A percentile compares a stretch with the other conserved stretches of the same genome.
Conservation (phyloP, 164 flowering plant species). For the Saururus chinensis region DNA sequence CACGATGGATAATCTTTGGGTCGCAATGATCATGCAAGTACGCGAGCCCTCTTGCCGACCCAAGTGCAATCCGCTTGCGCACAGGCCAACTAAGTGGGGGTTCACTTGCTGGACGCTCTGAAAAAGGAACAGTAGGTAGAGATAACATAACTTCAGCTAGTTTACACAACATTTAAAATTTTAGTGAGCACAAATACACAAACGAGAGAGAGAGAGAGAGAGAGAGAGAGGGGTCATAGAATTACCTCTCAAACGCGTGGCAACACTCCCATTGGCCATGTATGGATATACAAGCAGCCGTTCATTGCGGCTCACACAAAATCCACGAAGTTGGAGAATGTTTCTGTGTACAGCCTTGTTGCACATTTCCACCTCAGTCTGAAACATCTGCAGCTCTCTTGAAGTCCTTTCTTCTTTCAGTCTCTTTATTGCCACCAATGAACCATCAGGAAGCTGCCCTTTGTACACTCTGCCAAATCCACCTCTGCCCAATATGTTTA, state of each 20-base stretch:
- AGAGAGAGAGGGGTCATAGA: no score
- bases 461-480: slow-evolving; percentile 3
- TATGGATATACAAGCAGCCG: slow-evolving; percentile 26
- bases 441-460: no score
- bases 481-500: not conserved
- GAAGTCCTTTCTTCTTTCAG: no score
- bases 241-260: no score
- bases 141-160: no score
- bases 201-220: no score
- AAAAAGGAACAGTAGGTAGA: no score
- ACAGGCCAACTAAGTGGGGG: slow-evolving; percentile 79
- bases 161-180: no score
- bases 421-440: no score
- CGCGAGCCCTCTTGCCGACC: slow-evolving; percentile 84
- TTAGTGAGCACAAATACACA: no score
- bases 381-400: slow-evolving; percentile 10
- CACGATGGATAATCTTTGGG: slow-evolving; percentile 91
- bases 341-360: slow-evolving; percentile 36
- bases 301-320: slow-evolving; percentile 34
- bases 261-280: no score
- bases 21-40: slow-evolving; percentile 94
- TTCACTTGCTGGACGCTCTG: no score
- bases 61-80: slow-evolving; percentile 67
- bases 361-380: slow-evolving; percentile 33
- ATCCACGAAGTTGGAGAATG: slow-evolving; percentile 25